Evolutionary conservation across 257 asterid species (phyloP).

Genomic region (Solanum arcanum): DNA sequence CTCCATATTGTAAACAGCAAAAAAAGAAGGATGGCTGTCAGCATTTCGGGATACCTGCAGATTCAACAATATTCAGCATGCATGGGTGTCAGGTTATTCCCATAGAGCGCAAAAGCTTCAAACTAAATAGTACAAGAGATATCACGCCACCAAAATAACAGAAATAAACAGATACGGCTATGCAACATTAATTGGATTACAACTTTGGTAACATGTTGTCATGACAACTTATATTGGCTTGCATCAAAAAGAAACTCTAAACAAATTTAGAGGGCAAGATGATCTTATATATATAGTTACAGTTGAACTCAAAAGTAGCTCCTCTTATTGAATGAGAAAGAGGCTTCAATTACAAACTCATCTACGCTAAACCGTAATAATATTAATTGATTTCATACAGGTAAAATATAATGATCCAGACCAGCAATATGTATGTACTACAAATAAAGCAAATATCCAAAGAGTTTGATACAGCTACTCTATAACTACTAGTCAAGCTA

Average conservation of each 20-base stretch:
- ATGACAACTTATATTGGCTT: background rate
- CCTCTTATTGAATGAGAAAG: background rate
- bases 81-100: background rate
- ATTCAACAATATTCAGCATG: slow-evolving; percentile 13
- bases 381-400: background rate
- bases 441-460: background rate
- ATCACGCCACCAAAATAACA: background rate
- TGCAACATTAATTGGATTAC: background rate
- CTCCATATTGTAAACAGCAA: slow-evolving; percentile 98
- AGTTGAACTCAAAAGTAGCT: background rate
- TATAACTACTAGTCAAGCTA: background rate
- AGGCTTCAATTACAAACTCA: background rate
- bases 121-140: background rate
- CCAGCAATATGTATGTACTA: background rate
- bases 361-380: background rate
- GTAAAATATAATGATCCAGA: background rate
- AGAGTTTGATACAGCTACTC: background rate
- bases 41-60: slow-evolving; percentile 67
- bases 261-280: background rate
- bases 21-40: slow-evolving; percentile 85
- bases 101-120: background rate
- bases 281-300: background rate
- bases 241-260: background rate
- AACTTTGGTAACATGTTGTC: background rate
- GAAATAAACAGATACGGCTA: background rate